Base-by-base conservation (phyloP, 441 rosid genomes). In the Gossypium gossypioides region DNA sequence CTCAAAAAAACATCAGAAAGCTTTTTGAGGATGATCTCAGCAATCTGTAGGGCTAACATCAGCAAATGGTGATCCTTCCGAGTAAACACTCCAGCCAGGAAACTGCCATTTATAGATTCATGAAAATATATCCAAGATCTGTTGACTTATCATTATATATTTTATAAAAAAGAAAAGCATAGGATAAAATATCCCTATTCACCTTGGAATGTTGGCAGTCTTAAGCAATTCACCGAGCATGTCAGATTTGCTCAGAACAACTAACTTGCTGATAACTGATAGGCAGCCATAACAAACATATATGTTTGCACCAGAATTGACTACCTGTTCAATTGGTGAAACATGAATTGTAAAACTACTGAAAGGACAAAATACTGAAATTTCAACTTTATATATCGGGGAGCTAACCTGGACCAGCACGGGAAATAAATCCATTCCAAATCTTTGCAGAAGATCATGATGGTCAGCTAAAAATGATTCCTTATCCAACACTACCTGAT, bases 31-130 rank as follows among this genome's bases (percentile, higher is more conserved):
- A 88, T 80, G 68, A 81, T 86, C 75, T 96, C 94, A 25, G 89
- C 82, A 76, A 92, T 86, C 80, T 86, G 85, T 52, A 96, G 84
- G 32, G 94, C 93, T 76, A 89, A 83, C 71, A 89, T 80, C 66
- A 92, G 76, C 60, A 92, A 84, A 79, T 96, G 99, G 60, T 83
- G 84, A 84, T 96, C 97, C 85, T 91, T 91, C 81, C 96, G 85
- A 61, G 93, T 84, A 77, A 91, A 81, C 62, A 92, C 90, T 3
- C 96, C 98, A 71, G 96, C 96, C 86, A 96, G 79, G 76, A 96
- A 94, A 77, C 99, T 96, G 89, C 76, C 78, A 76, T 71, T 78
- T 68, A 72, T 75, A 77, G 61, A 37, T 13, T 18, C 74, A 42
- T 22, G 25, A 24, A 77, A 76, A 44, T 21, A 55, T 29, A 70